Conservation (phyloP, 805 yeast genomes). For the Danielozyma ontarioensis region DNA sequence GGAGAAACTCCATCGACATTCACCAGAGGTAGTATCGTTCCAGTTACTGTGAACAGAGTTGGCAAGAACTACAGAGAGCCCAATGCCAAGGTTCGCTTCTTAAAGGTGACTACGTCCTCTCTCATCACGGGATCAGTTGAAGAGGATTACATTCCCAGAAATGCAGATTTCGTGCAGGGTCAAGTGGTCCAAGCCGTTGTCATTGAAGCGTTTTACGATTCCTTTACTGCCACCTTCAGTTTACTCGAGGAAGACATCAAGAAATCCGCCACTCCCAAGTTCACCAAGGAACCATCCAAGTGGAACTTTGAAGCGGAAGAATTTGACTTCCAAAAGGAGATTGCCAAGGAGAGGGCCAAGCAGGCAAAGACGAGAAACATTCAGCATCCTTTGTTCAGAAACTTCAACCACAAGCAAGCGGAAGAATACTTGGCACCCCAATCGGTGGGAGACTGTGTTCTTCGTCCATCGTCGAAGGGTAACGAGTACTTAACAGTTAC, state of each 20-base stretch:
- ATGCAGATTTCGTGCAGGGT: conserved; percentile 45
- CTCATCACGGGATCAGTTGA: conserved; percentile 40
- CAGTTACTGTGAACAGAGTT: conserved; percentile 68
- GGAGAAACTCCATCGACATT: conserved; percentile 76
- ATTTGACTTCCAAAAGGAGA: conserved; percentile 54
- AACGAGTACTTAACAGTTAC: conserved; percentile 84
- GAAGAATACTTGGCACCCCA: conserved; percentile 88
- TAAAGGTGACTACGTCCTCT: conserved; percentile 37
- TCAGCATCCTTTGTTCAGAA: conserved; percentile 87
- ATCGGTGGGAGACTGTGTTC: conserved; percentile 86
- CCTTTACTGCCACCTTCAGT: conserved; percentile 69
- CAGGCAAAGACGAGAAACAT: conserved; percentile 70
- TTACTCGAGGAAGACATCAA: conserved; percentile 61
- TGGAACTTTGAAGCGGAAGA: conserved; percentile 82
- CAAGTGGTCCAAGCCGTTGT: conserved; percentile 88
- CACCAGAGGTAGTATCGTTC: conserved; percentile 63
- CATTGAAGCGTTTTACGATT: conserved; percentile 62
- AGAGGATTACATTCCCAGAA: conserved; percentile 43
- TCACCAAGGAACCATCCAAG: conserved; percentile 51
- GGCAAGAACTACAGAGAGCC: conserved; percentile 55
- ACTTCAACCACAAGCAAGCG: conserved; percentile 81
- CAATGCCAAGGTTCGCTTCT: conserved; percentile 39
- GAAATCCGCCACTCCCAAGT: conserved; percentile 44
- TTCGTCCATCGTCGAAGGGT: conserved; percentile 92
- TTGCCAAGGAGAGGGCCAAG: conserved; percentile 58